Percentiles rank a stretch among this genome's conserved stretches.
phyloP scores from a whole-genome alignment of 1,284 basidiomycete genomes.

The Neonothopanus nambi region DNA sequence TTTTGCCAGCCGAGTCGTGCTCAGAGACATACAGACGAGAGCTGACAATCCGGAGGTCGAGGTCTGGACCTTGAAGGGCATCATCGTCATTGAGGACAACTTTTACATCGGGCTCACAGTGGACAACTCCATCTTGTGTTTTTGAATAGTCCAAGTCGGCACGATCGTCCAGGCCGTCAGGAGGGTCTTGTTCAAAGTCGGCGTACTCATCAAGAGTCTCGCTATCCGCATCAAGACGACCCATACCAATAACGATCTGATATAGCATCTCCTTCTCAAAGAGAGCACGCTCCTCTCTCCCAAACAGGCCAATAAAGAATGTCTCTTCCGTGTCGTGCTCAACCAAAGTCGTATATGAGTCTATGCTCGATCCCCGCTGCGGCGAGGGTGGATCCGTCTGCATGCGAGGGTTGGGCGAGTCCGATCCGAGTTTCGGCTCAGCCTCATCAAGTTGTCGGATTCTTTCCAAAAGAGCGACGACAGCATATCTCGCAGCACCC shows the following conservation, averaged over 20 bases:
- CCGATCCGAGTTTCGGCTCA: constrained; percentile 11
- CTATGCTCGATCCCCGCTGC: constrained; percentile 10
- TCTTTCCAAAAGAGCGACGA: constrained; percentile 77
- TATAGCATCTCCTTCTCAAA: constrained; percentile 81
- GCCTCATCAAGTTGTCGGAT: constrained; percentile 36
- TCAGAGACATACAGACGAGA: constrained; percentile 1
- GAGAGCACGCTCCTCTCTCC: constrained; percentile 53
- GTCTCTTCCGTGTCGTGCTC: constrained; percentile 32
- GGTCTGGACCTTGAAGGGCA: not conserved
- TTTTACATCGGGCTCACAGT: not conserved
- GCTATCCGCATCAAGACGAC: constrained; percentile 63
- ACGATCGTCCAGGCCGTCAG: not conserved
- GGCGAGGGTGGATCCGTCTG: not conserved
- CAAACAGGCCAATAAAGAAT: constrained; percentile 49
- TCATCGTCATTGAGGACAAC: constrained; percentile 6
- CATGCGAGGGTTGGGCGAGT: constrained; percentile 6
- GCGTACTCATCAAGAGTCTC: constrained; percentile 26
- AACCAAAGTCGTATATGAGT: not conserved
- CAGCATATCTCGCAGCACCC: constrained; percentile 71
- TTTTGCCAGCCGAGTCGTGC: not conserved
- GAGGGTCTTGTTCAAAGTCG: constrained; percentile 20
- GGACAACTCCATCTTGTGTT: not conserved
- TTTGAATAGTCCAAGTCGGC: too few species aligned
- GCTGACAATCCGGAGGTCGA: constrained; percentile 8
- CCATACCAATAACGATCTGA: constrained; percentile 88